These are phyloP conservation scores for Mycena indigotica DNA, from an alignment of 768 basidiomycete genomes.

Conservation along the genomic window DNA sequence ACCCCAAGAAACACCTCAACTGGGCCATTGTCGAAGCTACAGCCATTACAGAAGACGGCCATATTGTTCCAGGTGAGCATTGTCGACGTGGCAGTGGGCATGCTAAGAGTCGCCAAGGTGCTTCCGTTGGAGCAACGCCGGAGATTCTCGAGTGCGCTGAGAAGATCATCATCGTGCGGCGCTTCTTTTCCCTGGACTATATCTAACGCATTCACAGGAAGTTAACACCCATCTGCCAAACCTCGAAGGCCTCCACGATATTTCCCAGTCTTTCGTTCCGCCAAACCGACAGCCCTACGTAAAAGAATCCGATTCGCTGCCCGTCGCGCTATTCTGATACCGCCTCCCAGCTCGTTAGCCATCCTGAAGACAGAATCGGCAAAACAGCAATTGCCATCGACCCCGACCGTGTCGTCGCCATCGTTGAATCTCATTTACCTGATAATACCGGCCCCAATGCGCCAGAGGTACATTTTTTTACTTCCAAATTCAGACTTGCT, in stretches of 20 bases:
- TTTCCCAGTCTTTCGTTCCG: constrained; percentile 46
- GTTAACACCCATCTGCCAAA: constrained; percentile 51
- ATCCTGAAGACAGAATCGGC: constrained; percentile 49
- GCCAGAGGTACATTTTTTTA: constrained; percentile 37
- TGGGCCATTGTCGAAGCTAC: constrained; percentile 56
- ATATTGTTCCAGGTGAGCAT: constrained; percentile 43
- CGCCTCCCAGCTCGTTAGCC: constrained; percentile 46
- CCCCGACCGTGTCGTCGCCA: constrained; percentile 49
- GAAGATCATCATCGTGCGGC: constrained; percentile 44
- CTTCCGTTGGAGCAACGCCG: constrained; percentile 50
- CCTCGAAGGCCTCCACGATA: constrained; percentile 51
- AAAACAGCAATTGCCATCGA: constrained; percentile 48
- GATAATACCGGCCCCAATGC: constrained; percentile 50
- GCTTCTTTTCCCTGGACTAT: not conserved
- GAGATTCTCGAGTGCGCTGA: constrained; percentile 52
- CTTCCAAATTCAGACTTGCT: not conserved
- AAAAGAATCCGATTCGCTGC: too few relatives aligned
- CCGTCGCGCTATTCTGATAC: too few relatives aligned
- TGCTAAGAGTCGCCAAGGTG: constrained; percentile 29
- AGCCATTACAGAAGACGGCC: constrained; percentile 49
- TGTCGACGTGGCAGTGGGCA: not conserved
- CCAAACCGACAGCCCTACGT: constrained; percentile 43
- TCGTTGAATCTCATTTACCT: constrained; percentile 42
- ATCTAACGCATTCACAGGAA: constrained; percentile 26
- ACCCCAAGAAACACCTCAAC: constrained; percentile 46